Evolutionary conservation across 2,329 filamentous ascomycete species (phyloP).

Genomic region (Fusarium hostae): DNA sequence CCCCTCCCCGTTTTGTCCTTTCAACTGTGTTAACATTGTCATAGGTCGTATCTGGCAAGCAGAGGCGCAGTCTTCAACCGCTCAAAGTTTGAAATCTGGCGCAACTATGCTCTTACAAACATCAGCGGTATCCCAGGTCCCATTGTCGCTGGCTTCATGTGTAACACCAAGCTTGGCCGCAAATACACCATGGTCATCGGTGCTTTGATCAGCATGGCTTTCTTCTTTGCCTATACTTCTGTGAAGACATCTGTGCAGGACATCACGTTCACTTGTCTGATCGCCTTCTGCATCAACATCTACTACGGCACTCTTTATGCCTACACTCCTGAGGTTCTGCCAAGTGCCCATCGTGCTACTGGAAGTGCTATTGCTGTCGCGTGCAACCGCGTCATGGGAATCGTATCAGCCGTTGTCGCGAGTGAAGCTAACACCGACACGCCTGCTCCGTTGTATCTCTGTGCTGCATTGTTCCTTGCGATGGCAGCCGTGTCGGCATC

Average conservation of each 20-base stretch:
- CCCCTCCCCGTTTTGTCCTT: rapidly evolving
- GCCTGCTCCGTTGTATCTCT: conserved; percentile 74
- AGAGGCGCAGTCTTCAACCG: conserved; percentile 3
- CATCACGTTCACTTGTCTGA: conserved; percentile 15
- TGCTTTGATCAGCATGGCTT: conserved; percentile 5
- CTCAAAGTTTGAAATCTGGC: conserved; percentile 15
- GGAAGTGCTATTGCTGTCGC: conserved; percentile 79
- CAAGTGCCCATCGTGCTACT: conserved; percentile 76
- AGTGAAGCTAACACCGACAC: conserved; percentile 70
- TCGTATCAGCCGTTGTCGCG: conserved; percentile 75
- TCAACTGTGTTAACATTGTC: neutral
- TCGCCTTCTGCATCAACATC: conserved; percentile 73
- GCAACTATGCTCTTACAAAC: conserved; percentile 65
- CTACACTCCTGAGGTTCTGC: conserved; percentile 71
- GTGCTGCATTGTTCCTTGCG: conserved; percentile 70
- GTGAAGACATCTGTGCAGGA: conserved; percentile 25
- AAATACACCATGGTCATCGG: conserved; percentile 26
- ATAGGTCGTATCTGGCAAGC: conserved; percentile 62
- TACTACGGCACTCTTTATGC: conserved; percentile 77
- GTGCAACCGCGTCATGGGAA: conserved; percentile 79
- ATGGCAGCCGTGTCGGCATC: conserved; percentile 57
- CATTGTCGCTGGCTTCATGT: conserved; percentile 74
- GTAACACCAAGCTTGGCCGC: conserved; percentile 42
- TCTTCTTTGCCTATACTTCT: conserved; percentile 22
- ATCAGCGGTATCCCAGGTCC: conserved; percentile 75